Percentiles rank a stretch among this genome's conserved stretches.
These are phyloP conservation scores for Fraxinus angustifolia DNA, from an alignment of 305 asterid genomes.

Conservation along the genomic window DNA sequence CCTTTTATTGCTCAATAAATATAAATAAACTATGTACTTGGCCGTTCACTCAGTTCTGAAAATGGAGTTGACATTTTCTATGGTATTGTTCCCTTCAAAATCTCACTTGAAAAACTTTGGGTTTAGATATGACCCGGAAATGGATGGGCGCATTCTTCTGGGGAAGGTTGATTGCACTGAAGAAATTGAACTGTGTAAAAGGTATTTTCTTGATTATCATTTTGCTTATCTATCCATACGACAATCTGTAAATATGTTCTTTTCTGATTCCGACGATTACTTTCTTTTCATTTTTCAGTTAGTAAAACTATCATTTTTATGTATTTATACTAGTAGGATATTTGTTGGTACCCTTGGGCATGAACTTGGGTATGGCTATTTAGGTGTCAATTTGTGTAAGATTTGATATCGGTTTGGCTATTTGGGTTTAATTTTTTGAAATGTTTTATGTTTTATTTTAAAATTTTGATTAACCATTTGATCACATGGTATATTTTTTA, in stretches of 20 bases:
- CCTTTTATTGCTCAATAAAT: slow-evolving; percentile 14
- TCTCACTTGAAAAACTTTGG: slow-evolving; percentile 20
- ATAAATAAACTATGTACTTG: neutral
- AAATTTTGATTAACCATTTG: neutral
- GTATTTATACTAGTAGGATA: slow-evolving; percentile 8
- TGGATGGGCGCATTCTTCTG: slow-evolving; percentile 85
- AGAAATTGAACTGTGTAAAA: slow-evolving; percentile 74
- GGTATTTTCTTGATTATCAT: slow-evolving; percentile 41
- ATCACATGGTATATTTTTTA: slow-evolving; percentile 2
- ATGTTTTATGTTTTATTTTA: neutral
- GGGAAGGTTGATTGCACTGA: slow-evolving; percentile 93
- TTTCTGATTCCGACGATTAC: neutral
- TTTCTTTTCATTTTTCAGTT: neutral
- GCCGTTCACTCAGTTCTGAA: slow-evolving; percentile 22
- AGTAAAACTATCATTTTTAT: slow-evolving; percentile 9
- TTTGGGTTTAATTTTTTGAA: neutral
- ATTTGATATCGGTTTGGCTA: neutral
- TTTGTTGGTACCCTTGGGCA: slow-evolving; percentile 6
- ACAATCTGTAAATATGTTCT: slow-evolving; percentile 1
- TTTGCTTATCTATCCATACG: slow-evolving; percentile 14
- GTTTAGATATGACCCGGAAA: slow-evolving; percentile 71
- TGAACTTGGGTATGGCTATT: slow-evolving; percentile 8
- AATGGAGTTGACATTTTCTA: slow-evolving; percentile 20
- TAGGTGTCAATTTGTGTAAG: neutral
- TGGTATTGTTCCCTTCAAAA: slow-evolving; percentile 20